Evolutionary conservation across 2,329 filamentous ascomycete genomes (phyloP).

Genomic region (Hawksworthiomyces lignivorus): DNA sequence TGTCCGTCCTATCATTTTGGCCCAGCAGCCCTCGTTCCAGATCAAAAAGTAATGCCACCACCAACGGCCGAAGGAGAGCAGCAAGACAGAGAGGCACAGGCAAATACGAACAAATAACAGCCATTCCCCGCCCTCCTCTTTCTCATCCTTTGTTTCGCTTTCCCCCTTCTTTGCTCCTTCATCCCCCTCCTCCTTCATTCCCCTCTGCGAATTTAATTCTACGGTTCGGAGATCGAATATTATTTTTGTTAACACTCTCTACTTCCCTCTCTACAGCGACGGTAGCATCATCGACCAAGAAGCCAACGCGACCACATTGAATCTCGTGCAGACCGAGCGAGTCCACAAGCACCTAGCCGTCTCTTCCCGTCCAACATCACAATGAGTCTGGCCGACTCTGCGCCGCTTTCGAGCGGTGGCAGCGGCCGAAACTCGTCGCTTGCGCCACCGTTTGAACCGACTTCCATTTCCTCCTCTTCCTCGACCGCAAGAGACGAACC

Average conservation of each 20-base stretch:
- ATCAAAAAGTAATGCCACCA: neutral
- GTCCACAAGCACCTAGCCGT: neutral
- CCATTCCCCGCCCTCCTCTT: constrained; percentile 5
- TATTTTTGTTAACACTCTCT: too few species aligned
- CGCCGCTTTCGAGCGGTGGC: constrained; percentile 6
- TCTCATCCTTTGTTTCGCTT: neutral
- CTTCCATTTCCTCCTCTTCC: constrained; percentile 6
- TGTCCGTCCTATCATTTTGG: constrained; percentile 1
- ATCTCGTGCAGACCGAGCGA: too few species aligned
- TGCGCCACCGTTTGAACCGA: constrained; percentile 15
- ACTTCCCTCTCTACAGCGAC: too few species aligned
- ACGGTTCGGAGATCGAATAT: too few species aligned
- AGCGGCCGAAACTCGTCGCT: constrained; percentile 10
- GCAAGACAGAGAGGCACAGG: neutral
- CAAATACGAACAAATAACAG: constrained; percentile 5
- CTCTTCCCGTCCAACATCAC: neutral
- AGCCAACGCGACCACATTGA: too few species aligned
- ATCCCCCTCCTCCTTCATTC: constrained; percentile 1
- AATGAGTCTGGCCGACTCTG: constrained; percentile 14
- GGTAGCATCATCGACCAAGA: too few species aligned
- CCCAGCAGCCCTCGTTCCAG: neutral
- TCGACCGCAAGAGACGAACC: constrained; percentile 4
- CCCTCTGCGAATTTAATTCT: neutral
- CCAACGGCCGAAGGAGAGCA: neutral
- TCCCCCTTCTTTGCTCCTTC: neutral